Base-by-base conservation (phyloP, 2,329 filamentous ascomycete species). In the Phialemoniopsis sp. region DNA sequence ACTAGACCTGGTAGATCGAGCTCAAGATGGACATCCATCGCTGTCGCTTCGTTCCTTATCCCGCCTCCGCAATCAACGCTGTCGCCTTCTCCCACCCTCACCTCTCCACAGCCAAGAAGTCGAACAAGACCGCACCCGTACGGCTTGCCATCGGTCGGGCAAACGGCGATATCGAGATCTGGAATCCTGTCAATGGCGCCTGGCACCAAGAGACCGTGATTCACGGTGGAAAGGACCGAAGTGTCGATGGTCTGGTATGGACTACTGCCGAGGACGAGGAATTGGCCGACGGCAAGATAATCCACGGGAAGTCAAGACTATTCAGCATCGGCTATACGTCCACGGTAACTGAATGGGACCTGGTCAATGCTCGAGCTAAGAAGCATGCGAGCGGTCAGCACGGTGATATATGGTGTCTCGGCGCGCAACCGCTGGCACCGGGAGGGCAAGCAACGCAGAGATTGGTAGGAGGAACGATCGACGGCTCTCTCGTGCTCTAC, bases 251-350 rank as follows among this genome's bases (percentile, higher is more conserved):
- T 8, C 73, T 98, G 18, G 85, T 84, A 31, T 98, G 93, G 93
- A 89, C 87, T 31, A 88, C 89, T 41, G 89, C 95, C 55, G 82
- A 87, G 7, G 82, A 88, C 45, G 83, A 88, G 53, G 70, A 79
- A 40, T 72, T 83, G 40, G 73, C 71, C 32, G 72, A 80, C 45
- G 82, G 79, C 18, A 77, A 75, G 46, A 69, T 73, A 46, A 62
- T 82, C 14, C 64, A 82, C 18, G 91, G 90, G 39, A 85, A 77
- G 52, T 74, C 93, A 54, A 81, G 93, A 43, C 78, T 98, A 32
- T 98, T 98, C 69, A 97, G 91, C 63, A 95, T 96, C 57, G 91
- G 91, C 41, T 95, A 93, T 59, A 95, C 90, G 15, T 88, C 86
- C 38, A 86, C 85, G 17, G 82, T 98, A 34, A 96, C 90, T 0